Percentiles rank a stretch among this genome's conserved stretches.
phyloP scores from a whole-genome alignment of 2,329 filamentous ascomycete genomes.

The Pseudocercospora cruenta region DNA sequence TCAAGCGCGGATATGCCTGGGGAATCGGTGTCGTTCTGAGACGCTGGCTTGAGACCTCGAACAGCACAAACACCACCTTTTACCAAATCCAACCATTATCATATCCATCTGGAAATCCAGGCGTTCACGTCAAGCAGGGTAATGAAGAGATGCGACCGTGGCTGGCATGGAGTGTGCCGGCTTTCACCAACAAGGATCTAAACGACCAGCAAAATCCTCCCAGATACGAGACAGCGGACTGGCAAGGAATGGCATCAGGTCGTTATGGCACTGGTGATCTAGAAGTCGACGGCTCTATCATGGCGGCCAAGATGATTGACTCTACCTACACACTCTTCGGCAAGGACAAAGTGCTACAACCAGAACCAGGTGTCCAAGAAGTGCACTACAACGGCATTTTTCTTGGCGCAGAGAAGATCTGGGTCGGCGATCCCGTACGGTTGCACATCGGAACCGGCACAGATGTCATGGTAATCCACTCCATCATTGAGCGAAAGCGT shows the following conservation, averaged over 20 bases:
- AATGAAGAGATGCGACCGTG: conserved; percentile 57
- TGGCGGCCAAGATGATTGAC: conserved; percentile 60
- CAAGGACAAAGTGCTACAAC: conserved; percentile 45
- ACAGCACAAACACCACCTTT: conserved; percentile 29
- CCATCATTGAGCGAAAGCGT: conserved; percentile 47
- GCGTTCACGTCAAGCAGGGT: conserved; percentile 46
- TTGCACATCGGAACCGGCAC: conserved; percentile 49
- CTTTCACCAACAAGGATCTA: conserved; percentile 52
- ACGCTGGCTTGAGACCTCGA: conserved; percentile 41
- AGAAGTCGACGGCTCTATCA: conserved; percentile 61
- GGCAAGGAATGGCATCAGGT: conserved; percentile 48
- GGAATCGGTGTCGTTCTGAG: conserved; percentile 56
- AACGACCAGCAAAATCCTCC: conserved; percentile 43
- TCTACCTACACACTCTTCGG: conserved; percentile 59
- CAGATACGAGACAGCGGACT: conserved; percentile 56
- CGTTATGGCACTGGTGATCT: conserved; percentile 52
- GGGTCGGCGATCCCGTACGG: conserved; percentile 62
- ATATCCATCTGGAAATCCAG: conserved; percentile 36
- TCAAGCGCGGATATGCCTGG: conserved; percentile 57
- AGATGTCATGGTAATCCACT: conserved; percentile 54
- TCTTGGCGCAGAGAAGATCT: conserved; percentile 63
- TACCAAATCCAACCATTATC: conserved; percentile 47
- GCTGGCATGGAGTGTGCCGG: conserved; percentile 61
- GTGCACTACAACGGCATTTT: conserved; percentile 59
- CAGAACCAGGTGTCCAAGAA: conserved; percentile 42